phyloP scores from a whole-genome alignment of 2,329 filamentous ascomycete species.

The Pseudovirgaria hyperparasitica region DNA sequence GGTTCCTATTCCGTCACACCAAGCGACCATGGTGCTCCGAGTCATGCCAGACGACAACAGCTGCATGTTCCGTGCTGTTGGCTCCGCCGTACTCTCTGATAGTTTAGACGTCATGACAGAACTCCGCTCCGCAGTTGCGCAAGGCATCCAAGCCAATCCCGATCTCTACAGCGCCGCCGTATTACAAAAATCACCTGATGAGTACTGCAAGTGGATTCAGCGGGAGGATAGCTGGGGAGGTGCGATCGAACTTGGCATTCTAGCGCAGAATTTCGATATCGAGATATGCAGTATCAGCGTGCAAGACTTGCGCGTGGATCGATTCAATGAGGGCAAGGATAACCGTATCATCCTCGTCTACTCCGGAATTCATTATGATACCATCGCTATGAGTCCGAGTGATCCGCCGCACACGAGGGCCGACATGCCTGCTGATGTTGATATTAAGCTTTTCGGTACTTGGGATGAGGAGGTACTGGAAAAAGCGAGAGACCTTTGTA shows the following conservation, averaged over 20 bases:
- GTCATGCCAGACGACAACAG: conserved; percentile 97
- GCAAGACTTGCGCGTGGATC: conserved; percentile 51
- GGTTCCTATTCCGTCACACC: conserved; percentile 42
- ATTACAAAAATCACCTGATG: conserved; percentile 54
- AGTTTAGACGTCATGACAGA: conserved; percentile 55
- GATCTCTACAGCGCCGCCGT: conserved; percentile 64
- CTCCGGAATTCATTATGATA: conserved; percentile 88
- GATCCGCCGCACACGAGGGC: conserved; percentile 43
- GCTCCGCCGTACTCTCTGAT: conserved; percentile 57
- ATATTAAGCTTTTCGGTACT: conserved; percentile 61
- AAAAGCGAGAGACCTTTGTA: conserved; percentile 43
- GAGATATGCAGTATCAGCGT: conserved; percentile 82
- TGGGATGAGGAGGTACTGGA: conserved; percentile 42
- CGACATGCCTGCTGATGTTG: conserved; percentile 56
- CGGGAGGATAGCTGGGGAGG: conserved; percentile 79
- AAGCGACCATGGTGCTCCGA: conserved; percentile 55
- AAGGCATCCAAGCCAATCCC: conserved; percentile 61
- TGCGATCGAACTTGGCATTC: conserved; percentile 75
- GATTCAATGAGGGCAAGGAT: conserved; percentile 61
- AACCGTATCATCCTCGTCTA: conserved; percentile 59
- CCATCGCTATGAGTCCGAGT: conserved; percentile 58
- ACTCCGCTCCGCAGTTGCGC: conserved; percentile 64
- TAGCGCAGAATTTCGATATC: conserved; percentile 72
- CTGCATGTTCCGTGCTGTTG: conserved; percentile 85
- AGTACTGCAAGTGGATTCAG: conserved; percentile 74